phyloP scores from a whole-genome alignment of 805 yeast species.

The Tetrapisispora phaffii region DNA sequence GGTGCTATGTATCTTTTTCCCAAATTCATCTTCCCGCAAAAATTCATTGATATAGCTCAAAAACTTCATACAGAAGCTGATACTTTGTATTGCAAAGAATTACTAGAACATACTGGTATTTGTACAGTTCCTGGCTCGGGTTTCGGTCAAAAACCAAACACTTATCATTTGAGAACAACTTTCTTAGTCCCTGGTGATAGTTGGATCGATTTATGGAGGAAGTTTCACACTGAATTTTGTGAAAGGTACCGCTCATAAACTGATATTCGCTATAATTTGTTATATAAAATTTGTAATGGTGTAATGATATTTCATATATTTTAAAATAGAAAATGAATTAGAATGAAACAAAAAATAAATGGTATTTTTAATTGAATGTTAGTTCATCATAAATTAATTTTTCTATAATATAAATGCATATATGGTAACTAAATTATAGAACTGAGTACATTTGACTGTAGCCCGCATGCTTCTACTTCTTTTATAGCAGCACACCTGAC shows the following conservation, averaged over 20 bases:
- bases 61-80: conserved; percentile 54
- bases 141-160: conserved; percentile 83
- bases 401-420: not conserved
- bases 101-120: conserved; percentile 81
- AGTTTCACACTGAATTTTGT: conserved; percentile 70
- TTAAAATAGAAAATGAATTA: not conserved
- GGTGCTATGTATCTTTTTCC: conserved; percentile 99
- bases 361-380: not conserved
- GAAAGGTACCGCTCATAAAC: conserved; percentile 33
- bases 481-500: not conserved
- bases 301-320: not conserved
- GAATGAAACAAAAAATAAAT: conserved; percentile 2
- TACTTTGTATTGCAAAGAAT: conserved; percentile 75
- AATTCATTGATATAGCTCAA: conserved; percentile 53
- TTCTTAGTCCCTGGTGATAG: conserved; percentile 92
- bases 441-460: not conserved
- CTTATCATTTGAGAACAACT: conserved; percentile 90
- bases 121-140: conserved; percentile 98
- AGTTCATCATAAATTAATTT: not conserved
- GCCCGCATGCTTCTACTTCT: too few relatives aligned
- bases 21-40: conserved; percentile 51
- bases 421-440: not conserved
- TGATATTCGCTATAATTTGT: not conserved
- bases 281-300: too few relatives aligned
- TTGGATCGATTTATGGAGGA: conserved; percentile 71